Percentiles rank a stretch among this genome's conserved stretches.
Evolutionary conservation across 495 filamentous ascomycete species (phyloP).

Genomic region (Penicillium chermesinum): DNA sequence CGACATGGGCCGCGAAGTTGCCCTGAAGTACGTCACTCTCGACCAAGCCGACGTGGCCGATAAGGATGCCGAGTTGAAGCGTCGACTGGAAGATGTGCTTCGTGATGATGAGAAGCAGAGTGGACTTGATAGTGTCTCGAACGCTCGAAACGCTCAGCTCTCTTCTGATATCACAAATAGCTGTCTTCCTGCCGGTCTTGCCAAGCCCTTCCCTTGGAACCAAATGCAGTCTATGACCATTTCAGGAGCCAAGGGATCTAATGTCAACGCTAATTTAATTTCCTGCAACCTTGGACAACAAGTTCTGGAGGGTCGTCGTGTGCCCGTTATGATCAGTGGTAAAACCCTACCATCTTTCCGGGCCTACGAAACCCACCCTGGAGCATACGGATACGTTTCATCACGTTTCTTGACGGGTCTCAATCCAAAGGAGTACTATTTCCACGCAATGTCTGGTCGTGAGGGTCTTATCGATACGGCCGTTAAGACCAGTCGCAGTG

Average conservation of each 20-base stretch:
- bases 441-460: slow-evolving; percentile 98
- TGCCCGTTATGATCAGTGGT: slow-evolving; percentile 96
- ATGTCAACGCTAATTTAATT: slow-evolving; percentile 95
- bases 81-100: slow-evolving; percentile 80
- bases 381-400: slow-evolving; percentile 91
- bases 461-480: slow-evolving; percentile 99
- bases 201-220: slow-evolving; percentile 91
- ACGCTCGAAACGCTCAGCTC: slow-evolving; percentile 60
- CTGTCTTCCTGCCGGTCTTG: slow-evolving; percentile 76
- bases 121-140: slow-evolving; percentile 80
- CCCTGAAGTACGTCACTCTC: slow-evolving; percentile 88
- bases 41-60: slow-evolving; percentile 52
- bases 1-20: slow-evolving; percentile 74
- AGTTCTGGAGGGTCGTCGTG: slow-evolving; percentile 88
- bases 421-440: slow-evolving; percentile 96
- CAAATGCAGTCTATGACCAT: slow-evolving; percentile 99
- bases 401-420: slow-evolving; percentile 98
- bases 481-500: slow-evolving; percentile 95
- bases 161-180: slow-evolving; percentile 72
- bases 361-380: slow-evolving; percentile 80
- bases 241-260: slow-evolving; percentile 89
- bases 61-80: slow-evolving; percentile 63
- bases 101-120: slow-evolving; percentile 86
- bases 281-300: slow-evolving; percentile 97
- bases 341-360: slow-evolving; percentile 94